phyloP scores from a whole-genome alignment of 2,329 filamentous ascomycete species.

The Nakataea oryzae region DNA sequence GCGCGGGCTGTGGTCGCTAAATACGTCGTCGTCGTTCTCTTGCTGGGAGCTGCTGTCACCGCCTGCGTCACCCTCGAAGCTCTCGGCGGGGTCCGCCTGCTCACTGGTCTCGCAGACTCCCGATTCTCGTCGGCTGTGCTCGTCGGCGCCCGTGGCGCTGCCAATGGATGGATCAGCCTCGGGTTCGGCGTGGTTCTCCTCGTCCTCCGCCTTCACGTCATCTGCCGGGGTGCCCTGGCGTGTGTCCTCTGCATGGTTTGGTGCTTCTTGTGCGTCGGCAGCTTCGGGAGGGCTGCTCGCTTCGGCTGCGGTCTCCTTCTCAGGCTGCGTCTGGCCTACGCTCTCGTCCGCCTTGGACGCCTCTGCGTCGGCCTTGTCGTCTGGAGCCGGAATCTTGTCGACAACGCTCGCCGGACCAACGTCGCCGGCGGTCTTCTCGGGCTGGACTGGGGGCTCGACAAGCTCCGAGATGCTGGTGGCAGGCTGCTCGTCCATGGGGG shows the following conservation, averaged over 20 bases:
- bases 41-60: slow-evolving; percentile 39
- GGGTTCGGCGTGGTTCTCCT: slow-evolving; percentile 5
- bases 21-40: slow-evolving; percentile 48
- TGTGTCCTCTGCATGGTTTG: slow-evolving; percentile 5
- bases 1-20: slow-evolving; percentile 46
- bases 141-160: slow-evolving; percentile 5
- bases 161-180: slow-evolving; percentile 1
- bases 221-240: background rate
- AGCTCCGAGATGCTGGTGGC: slow-evolving; percentile 3
- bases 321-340: no score
- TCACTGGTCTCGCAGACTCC: slow-evolving; percentile 9
- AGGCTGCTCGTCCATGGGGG: slow-evolving; percentile 26
- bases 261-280: background rate
- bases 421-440: background rate
- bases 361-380: no score
- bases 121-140: slow-evolving; percentile 11
- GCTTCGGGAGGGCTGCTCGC: background rate
- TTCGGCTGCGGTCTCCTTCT: no score
- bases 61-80: slow-evolving; percentile 19
- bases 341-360: background rate
- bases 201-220: slow-evolving; percentile 6
- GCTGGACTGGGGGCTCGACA: slow-evolving; percentile 8
- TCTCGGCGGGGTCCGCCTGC: slow-evolving; percentile 2
- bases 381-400: no score
- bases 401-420: no score